Conservation (phyloP, 2,329 filamentous ascomycete genomes). For the Aspergillus costaricaensis region DNA sequence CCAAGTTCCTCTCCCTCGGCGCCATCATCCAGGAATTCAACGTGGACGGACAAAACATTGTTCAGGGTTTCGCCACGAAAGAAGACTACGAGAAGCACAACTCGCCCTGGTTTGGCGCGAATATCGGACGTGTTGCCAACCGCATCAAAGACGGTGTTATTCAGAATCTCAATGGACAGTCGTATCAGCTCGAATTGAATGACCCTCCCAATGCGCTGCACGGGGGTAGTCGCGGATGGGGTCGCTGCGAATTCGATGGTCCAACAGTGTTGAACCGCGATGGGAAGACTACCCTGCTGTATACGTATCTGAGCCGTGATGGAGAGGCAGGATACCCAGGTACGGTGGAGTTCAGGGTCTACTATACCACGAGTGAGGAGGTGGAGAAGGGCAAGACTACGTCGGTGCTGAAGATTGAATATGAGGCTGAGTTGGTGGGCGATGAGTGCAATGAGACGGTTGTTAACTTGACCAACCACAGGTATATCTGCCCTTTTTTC, state of each 20-base stretch:
- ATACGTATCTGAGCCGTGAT: slow-evolving; percentile 68
- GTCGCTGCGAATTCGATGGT: slow-evolving; percentile 37
- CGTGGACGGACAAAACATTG: slow-evolving; percentile 79
- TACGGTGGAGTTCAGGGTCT: slow-evolving; percentile 73
- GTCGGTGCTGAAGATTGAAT: slow-evolving; percentile 79
- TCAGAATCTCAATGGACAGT: slow-evolving; percentile 68
- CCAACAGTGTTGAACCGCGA: slow-evolving; percentile 60
- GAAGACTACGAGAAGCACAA: slow-evolving; percentile 76
- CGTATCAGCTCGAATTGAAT: slow-evolving; percentile 72
- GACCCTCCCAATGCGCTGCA: slow-evolving; percentile 76
- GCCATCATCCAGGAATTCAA: slow-evolving; percentile 67
- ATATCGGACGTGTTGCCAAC: slow-evolving; percentile 83
- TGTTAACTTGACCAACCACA: slow-evolving; percentile 94
- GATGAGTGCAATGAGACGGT: slow-evolving; percentile 82
- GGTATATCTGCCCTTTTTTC: slow-evolving; percentile 49
- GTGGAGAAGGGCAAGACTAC: slow-evolving; percentile 61
- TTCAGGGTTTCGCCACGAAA: slow-evolving; percentile 77
- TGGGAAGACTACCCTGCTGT: slow-evolving; percentile 68
- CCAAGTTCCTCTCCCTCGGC: slow-evolving; percentile 48
- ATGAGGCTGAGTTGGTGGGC: slow-evolving; percentile 78
- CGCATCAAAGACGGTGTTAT: slow-evolving; percentile 74
- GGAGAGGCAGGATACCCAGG: slow-evolving; percentile 91
- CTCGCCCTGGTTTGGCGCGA: slow-evolving; percentile 83
- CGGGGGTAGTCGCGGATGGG: slow-evolving; percentile 71
- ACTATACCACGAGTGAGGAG: slow-evolving; percentile 75